Evolutionary conservation across 495 filamentous ascomycete species (phyloP), one percentile per base, ranked within the genome.

Genomic region (Tetracladium setigerum): DNA sequence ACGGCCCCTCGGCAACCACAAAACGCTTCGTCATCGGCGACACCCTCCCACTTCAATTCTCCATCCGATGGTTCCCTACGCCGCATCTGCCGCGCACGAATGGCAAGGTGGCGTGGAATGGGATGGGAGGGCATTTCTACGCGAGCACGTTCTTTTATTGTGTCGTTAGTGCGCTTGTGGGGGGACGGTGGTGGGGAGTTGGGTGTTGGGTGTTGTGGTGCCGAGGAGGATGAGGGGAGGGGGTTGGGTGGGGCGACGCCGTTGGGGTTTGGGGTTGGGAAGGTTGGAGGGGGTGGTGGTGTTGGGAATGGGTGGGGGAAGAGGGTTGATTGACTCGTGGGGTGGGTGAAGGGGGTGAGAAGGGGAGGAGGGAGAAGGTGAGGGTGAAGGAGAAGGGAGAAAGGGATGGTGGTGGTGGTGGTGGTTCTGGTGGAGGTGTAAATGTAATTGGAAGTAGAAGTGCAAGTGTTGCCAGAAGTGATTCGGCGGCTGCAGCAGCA

Each of bases 61-160:
- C 76, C 46, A 82, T 97, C 31, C 72, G 86, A 30, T 98, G 92
- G 92, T 83, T 94, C 57, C 82, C 86, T 15, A 84, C 79, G 2
- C 81, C 86, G 10, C 68, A 63, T 15, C 65, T 88, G 44, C 84
- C 84, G 52, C 65, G 69, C 62, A 59, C 68, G 51, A 69, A 70
- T 62, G 66, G 73, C 27, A 62, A 67, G 48, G 67, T 77, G 13
- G 74, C 74, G 61, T 78, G 74, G 74, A 61, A 64, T 15, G 81
- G 80, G 11, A 74, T 83, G 67, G 80, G 82, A 27, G 79, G 81
- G 0, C 81, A 84, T 57, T 66, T 84, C 44, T 82, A 74, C 49
- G 75, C 73, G n/a, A 79, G 73, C 56, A 84, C 81, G 51, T 58
- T 83, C 5, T 78, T 82, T 51, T 84, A 84, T 53, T 76, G 74